Percentiles rank a stretch among this genome's conserved stretches.
Conservation (phyloP, 129 eudicot species). For the Mikania micrantha region DNA sequence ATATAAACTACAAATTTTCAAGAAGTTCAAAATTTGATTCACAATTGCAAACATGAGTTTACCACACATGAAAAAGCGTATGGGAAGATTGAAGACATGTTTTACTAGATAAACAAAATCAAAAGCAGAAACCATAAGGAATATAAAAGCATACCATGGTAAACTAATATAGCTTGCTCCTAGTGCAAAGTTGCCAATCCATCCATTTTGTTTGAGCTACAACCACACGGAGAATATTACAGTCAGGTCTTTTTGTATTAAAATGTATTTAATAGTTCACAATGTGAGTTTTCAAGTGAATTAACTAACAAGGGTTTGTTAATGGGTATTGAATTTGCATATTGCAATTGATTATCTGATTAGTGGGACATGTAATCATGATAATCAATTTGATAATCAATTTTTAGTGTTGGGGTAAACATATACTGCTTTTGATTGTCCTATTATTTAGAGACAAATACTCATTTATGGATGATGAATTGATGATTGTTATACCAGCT, state of each 20-base stretch:
- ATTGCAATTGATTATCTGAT: neutral
- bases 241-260: neutral
- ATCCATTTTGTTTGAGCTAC: constrained; percentile 98
- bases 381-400: no score
- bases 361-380: neutral
- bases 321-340: neutral
- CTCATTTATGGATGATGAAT: neutral
- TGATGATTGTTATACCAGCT: neutral
- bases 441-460: neutral
- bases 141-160: constrained; percentile 63
- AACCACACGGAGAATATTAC: constrained; percentile 10
- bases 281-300: neutral
- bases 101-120: neutral
- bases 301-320: neutral
- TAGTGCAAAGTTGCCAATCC: constrained; percentile 95
- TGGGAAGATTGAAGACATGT: neutral
- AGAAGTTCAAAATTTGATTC: constrained; percentile 12
- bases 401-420: neutral
- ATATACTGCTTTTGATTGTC: neutral
- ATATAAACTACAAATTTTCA: neutral
- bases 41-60: constrained; percentile 1
- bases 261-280: neutral
- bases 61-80: neutral
- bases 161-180: constrained; percentile 95
- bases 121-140: neutral